phyloP scores from a whole-genome alignment of 2,329 filamentous ascomycete species.

The Myriosclerotinia scirpicola region DNA sequence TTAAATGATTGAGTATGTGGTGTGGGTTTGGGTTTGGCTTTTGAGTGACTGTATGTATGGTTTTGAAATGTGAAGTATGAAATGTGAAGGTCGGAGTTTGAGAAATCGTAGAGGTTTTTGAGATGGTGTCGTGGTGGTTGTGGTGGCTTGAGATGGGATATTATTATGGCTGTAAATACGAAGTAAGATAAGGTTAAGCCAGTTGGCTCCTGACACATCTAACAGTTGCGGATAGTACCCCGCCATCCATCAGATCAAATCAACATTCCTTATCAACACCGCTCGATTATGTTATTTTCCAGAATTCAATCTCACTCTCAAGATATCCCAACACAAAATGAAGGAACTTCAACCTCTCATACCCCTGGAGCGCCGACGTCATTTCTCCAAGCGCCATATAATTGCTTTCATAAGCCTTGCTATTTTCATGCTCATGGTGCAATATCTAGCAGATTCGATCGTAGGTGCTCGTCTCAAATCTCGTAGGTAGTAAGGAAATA shows the following conservation, averaged over 20 bases:
- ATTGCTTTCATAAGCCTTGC: not conserved
- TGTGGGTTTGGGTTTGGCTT: too few species aligned
- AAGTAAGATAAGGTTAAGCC: too few species aligned
- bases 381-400: not conserved
- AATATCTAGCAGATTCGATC: not conserved
- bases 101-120: too few species aligned
- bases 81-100: too few species aligned
- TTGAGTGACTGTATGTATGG: too few species aligned
- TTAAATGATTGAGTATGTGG: too few species aligned
- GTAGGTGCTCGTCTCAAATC: not conserved
- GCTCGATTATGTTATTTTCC: not conserved
- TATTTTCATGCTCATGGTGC: not conserved
- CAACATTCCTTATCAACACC: not conserved
- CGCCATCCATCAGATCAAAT: not conserved
- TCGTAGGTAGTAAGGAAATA: not conserved
- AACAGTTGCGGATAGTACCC: not conserved
- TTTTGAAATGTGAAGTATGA: too few species aligned
- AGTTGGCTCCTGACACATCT: too few species aligned
- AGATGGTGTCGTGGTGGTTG: too few species aligned
- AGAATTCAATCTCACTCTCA: not conserved
- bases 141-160: too few species aligned
- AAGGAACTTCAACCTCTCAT: not conserved
- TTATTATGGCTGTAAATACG: too few species aligned
- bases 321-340: not conserved
- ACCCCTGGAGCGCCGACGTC: not conserved